Conservation (phyloP, 441 rosid genomes). For the Jatropha multifida region DNA sequence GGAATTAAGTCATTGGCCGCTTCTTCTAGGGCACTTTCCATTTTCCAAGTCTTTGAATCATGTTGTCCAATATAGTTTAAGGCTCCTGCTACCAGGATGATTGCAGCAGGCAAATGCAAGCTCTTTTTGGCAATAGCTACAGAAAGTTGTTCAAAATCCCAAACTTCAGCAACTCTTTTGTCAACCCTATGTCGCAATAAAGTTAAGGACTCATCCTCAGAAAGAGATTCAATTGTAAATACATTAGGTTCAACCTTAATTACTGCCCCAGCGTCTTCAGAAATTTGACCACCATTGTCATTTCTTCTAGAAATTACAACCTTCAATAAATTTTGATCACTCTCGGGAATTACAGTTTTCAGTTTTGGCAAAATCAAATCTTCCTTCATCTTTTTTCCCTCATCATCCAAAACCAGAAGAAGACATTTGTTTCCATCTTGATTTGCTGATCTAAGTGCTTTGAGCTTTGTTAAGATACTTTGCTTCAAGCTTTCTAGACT, state of each 20-base stretch:
- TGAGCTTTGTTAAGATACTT: conserved; percentile 8
- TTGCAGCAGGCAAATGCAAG: conserved; percentile 27
- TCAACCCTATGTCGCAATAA: conserved; percentile 22
- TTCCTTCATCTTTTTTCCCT: conserved; percentile 19
- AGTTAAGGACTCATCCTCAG: background rate
- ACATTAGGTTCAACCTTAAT: background rate
- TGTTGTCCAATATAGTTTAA: conserved; percentile 11
- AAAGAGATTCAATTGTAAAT: conserved; percentile 14
- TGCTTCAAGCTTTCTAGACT: conserved; percentile 5
- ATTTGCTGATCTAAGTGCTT: background rate
- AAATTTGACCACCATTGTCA: background rate
- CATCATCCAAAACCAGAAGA: conserved; percentile 44
- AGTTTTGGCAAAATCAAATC: conserved; percentile 14
- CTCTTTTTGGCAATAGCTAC: conserved; percentile 22
- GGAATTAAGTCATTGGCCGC: background rate
- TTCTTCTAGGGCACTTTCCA: conserved; percentile 23
- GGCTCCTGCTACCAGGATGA: conserved; percentile 37
- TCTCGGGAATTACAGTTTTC: background rate
- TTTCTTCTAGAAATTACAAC: conserved; percentile 32
- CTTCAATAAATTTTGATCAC: background rate
- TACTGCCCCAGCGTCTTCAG: background rate
- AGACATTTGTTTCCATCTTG: conserved; percentile 10
- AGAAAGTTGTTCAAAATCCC: background rate
- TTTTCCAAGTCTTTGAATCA: background rate
- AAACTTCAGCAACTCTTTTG: background rate